These are phyloP conservation scores for Globisporangium camurandrum DNA, from an alignment of 352 stramenopile species.

Conservation along the genomic window DNA sequence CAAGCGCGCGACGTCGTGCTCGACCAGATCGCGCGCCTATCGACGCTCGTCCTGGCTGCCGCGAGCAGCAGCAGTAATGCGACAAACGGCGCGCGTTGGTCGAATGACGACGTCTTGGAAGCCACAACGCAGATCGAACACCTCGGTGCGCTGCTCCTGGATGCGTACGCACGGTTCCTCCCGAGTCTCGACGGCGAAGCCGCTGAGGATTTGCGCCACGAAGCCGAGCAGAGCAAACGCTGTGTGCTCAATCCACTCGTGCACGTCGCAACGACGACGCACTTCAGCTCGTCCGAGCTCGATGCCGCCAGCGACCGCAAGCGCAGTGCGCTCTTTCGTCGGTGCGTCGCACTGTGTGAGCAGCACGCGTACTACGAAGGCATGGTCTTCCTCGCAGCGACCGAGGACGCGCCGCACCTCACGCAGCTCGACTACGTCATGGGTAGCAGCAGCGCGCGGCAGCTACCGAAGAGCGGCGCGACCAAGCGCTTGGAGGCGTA, in stretches of 20 bases:
- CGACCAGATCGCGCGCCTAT: conserved; percentile 56
- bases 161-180: conserved; percentile 48
- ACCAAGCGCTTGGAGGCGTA: conserved; percentile 61
- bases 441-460: conserved; percentile 12
- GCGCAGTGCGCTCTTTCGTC: conserved; percentile 40
- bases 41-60: conserved; percentile 41
- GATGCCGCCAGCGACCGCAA: conserved; percentile 21
- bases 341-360: conserved; percentile 55
- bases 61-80: conserved; percentile 7
- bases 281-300: conserved; percentile 17
- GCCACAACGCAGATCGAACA: conserved; percentile 50
- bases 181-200: conserved; percentile 26
- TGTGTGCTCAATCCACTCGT: conserved; percentile 65
- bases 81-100: conserved; percentile 34
- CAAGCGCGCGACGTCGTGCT: conserved; percentile 53
- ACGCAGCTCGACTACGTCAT: conserved; percentile 63
- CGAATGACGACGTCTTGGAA: conserved; percentile 57
- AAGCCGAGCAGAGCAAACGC: conserved; percentile 49
- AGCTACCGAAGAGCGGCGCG: conserved; percentile 35
- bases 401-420: conserved; percentile 53
- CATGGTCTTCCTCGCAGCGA: conserved; percentile 67
- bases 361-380: conserved; percentile 78
- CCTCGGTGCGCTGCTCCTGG: conserved; percentile 42
- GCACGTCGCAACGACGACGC: conserved; percentile 44
- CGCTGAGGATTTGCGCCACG: conserved; percentile 53